These are phyloP conservation scores for Backusella mclennaniae DNA, from an alignment of 192 early-diverging fungal genomes.

Conservation along the genomic window DNA sequence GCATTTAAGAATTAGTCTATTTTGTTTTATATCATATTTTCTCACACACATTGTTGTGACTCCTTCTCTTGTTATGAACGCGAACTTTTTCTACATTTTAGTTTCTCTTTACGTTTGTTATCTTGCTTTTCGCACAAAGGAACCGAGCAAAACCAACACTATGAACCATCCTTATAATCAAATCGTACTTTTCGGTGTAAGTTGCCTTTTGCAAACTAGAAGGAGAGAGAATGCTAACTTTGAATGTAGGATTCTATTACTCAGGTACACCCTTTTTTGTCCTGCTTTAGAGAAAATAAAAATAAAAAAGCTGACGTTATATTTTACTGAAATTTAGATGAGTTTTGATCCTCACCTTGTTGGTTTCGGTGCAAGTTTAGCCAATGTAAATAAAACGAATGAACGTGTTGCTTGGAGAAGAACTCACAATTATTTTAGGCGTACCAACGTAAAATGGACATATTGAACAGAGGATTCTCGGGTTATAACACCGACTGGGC, in stretches of 20 bases:
- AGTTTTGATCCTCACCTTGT: slow-evolving; percentile 27
- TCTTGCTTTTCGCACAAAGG: background rate
- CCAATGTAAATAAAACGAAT: slow-evolving; percentile 19
- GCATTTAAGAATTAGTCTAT: background rate
- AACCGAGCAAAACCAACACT: background rate
- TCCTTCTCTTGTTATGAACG: background rate
- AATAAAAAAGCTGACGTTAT: background rate
- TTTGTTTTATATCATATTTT: background rate
- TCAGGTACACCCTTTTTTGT: slow-evolving; percentile 28
- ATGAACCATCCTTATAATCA: slow-evolving; percentile 23
- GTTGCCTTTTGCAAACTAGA: background rate
- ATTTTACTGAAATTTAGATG: background rate
- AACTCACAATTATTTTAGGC: slow-evolving; percentile 38
- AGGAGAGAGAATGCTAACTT: background rate
- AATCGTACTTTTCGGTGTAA: slow-evolving; percentile 30
- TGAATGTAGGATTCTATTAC: slow-evolving; percentile 44
- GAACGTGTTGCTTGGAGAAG: background rate
- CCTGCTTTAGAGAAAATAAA: background rate
- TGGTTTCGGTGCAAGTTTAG: slow-evolving; percentile 21
- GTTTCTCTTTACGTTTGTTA: background rate
- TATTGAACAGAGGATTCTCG: slow-evolving; percentile 80
- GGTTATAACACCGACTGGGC: slow-evolving; percentile 72
- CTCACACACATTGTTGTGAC: background rate
- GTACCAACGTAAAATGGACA: slow-evolving; percentile 70
- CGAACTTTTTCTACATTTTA: slow-evolving; percentile 1